Conservation (phyloP, 2,329 filamentous ascomycete species). For the Fusarium sp. region DNA sequence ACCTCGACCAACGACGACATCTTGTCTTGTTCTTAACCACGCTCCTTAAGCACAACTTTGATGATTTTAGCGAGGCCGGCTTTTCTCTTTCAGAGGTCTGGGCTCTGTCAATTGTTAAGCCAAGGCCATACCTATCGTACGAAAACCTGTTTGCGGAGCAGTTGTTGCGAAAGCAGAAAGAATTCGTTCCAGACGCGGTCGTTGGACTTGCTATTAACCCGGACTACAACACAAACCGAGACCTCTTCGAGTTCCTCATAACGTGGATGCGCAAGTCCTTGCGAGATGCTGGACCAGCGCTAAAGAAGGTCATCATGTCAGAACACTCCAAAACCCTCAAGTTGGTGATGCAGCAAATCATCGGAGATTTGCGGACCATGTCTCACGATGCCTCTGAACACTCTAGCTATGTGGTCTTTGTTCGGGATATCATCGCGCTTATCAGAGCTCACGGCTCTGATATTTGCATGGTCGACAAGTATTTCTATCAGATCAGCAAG, state of each 20-base stretch:
- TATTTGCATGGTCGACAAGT: slow-evolving; percentile 63
- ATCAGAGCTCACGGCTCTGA: slow-evolving; percentile 64
- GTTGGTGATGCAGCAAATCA: slow-evolving; percentile 64
- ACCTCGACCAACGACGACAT: slow-evolving; percentile 54
- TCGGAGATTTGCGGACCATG: slow-evolving; percentile 56
- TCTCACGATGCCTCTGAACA: slow-evolving; percentile 53
- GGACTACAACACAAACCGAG: slow-evolving; percentile 59
- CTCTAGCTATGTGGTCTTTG: slow-evolving; percentile 59
- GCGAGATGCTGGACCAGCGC: slow-evolving; percentile 49
- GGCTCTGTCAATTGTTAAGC: slow-evolving; percentile 62
- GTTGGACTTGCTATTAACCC: slow-evolving; percentile 50
- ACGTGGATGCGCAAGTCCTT: slow-evolving; percentile 61
- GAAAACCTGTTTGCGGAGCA: slow-evolving; percentile 61
- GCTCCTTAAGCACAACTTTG: slow-evolving; percentile 57
- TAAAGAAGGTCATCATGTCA: slow-evolving; percentile 49
- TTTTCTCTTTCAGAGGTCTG: slow-evolving; percentile 62
- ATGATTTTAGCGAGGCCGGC: slow-evolving; percentile 57
- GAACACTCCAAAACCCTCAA: slow-evolving; percentile 57
- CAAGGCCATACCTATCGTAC: slow-evolving; percentile 55
- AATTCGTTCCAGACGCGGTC: slow-evolving; percentile 54
- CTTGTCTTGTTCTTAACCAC: slow-evolving; percentile 62
- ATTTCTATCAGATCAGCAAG: slow-evolving; percentile 65
- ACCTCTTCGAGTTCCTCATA: slow-evolving; percentile 60
- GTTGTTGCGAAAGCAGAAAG: slow-evolving; percentile 53
- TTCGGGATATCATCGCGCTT: slow-evolving; percentile 61